Conservation (phyloP, 2,329 filamentous ascomycete species). For the Claviceps humidiphila region DNA sequence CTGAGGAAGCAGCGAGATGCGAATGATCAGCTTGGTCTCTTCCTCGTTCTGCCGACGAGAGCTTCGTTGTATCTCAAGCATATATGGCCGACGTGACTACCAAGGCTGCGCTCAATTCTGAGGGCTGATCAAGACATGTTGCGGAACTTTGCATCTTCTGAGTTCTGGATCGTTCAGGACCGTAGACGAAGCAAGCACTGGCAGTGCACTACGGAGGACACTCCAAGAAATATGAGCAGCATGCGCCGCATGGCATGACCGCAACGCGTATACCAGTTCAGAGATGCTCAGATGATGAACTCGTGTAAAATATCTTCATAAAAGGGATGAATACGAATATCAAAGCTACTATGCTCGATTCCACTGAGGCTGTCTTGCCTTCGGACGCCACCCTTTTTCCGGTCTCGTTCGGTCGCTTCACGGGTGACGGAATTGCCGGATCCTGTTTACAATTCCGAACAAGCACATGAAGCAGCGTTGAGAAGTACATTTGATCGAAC, state of each 20-base stretch:
- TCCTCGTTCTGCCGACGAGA: background rate
- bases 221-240: background rate
- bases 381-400: too few relatives aligned
- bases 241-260: background rate
- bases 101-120: background rate
- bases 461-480: background rate
- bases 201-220: background rate
- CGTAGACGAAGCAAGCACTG: background rate
- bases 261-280: background rate
- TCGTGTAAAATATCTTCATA: too few relatives aligned
- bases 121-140: background rate
- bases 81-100: too few relatives aligned
- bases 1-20: background rate
- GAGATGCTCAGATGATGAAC: background rate
- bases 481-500: background rate
- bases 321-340: background rate
- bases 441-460: background rate
- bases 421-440: background rate
- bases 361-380: too few relatives aligned
- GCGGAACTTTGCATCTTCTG: background rate
- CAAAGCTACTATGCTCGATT: background rate
- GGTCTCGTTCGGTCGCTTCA: background rate
- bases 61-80: too few relatives aligned
- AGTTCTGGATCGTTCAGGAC: background rate
- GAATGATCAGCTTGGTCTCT: background rate